Conservation (phyloP, 352 stramenopile species). For the Phytophthora tubulina region DNA sequence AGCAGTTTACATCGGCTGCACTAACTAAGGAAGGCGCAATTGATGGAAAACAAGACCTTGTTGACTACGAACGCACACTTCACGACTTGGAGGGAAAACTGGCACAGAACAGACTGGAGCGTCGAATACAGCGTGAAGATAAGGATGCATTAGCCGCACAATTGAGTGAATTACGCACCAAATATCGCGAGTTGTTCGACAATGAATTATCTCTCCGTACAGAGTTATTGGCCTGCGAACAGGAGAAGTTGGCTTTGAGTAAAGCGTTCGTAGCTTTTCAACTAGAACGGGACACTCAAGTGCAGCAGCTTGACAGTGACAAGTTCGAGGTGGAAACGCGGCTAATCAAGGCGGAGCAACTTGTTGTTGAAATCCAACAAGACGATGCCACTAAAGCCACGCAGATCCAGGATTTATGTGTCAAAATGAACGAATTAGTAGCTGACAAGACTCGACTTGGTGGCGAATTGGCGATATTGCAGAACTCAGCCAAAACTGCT, state of each 20-base stretch:
- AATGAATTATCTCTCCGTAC: conserved; percentile 66
- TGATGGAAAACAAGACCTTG: conserved; percentile 12
- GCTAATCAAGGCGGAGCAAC: conserved; percentile 66
- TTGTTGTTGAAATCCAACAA: conserved; percentile 71
- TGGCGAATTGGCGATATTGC: conserved; percentile 50
- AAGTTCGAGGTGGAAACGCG: conserved; percentile 76
- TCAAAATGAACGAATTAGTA: conserved; percentile 66
- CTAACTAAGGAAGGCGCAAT: background rate
- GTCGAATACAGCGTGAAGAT: conserved; percentile 56
- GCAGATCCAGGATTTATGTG: conserved; percentile 66
- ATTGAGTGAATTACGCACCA: conserved; percentile 58
- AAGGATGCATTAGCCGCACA: conserved; percentile 53
- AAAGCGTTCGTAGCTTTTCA: conserved; percentile 79
- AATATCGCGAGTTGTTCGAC: conserved; percentile 73
- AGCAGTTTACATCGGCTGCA: background rate
- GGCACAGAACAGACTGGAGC: conserved; percentile 50
- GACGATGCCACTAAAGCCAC: conserved; percentile 62
- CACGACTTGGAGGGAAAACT: conserved; percentile 58
- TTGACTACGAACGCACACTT: conserved; percentile 34
- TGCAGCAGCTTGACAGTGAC: conserved; percentile 62
- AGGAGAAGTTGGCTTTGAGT: conserved; percentile 74
- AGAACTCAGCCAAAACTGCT: conserved; percentile 41
- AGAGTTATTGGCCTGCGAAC: conserved; percentile 67
- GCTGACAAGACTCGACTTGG: conserved; percentile 49
- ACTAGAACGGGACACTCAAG: conserved; percentile 50